These are phyloP conservation scores for Wickerhamiella vanderwaltii DNA, from an alignment of 805 yeast species.

Conservation along the genomic window DNA sequence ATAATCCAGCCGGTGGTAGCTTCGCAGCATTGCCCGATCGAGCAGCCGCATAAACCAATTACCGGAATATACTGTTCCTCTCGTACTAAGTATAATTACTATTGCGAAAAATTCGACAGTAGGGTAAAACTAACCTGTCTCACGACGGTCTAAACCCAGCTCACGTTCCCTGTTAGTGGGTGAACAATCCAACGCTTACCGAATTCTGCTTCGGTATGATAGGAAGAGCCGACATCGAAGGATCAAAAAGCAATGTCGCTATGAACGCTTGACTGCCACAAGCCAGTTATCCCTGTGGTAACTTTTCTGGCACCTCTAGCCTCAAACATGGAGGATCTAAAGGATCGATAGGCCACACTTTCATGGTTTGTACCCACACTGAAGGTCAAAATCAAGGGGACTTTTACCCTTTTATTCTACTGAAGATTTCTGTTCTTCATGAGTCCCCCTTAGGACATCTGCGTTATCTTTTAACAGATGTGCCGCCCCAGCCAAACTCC, in stretches of 20 bases:
- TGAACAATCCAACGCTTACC: conserved; percentile 38
- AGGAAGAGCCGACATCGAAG: conserved; percentile 41
- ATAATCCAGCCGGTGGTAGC: conserved; percentile 13
- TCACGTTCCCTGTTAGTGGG: conserved; percentile 39
- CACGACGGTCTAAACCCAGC: conserved; percentile 35
- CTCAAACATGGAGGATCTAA: conserved; percentile 35
- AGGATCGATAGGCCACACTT: conserved; percentile 41
- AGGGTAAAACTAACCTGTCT: conserved; percentile 37
- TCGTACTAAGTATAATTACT: conserved; percentile 8
- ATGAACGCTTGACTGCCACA: conserved; percentile 38
- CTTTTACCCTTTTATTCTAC: conserved; percentile 38
- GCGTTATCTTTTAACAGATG: conserved; percentile 38
- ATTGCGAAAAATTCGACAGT: conserved; percentile 27
- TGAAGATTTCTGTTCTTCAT: conserved; percentile 38
- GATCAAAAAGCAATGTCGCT: conserved; percentile 34
- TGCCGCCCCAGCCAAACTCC: conserved; percentile 39
- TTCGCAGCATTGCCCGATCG: neutral
- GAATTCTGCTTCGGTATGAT: conserved; percentile 40
- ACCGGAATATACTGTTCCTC: neutral
- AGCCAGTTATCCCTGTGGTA: conserved; percentile 37
- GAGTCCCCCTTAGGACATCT: conserved; percentile 37
- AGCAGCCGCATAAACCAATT: conserved; percentile 11
- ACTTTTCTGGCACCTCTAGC: conserved; percentile 37
- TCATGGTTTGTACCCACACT: conserved; percentile 37
- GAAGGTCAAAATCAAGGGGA: conserved; percentile 20